Evolutionary conservation across 768 basidiomycete species (phyloP).

Genomic region (Fibroporia radiculosa): DNA sequence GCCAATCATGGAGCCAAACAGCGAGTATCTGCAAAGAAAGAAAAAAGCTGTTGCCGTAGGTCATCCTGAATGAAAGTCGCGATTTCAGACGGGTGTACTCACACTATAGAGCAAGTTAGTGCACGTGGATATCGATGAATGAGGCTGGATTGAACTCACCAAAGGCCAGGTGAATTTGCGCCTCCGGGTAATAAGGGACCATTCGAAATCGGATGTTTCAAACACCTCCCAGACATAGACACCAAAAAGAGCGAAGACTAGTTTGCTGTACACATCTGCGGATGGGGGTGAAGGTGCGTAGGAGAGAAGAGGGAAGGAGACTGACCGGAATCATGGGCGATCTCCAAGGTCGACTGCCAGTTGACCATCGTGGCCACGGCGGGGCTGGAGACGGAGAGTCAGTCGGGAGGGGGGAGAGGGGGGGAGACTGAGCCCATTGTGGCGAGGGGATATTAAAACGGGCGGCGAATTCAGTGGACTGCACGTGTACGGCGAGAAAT

Average conservation of each 20-base stretch:
- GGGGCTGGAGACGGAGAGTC: too few species aligned
- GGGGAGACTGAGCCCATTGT: too few species aligned
- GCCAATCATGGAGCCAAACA: slow-evolving; percentile 58
- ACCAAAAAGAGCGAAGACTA: slow-evolving; percentile 59
- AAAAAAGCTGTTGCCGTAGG: slow-evolving; percentile 41
- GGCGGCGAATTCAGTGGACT: too few species aligned
- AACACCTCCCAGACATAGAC: slow-evolving; percentile 63
- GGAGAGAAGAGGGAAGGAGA: neutral
- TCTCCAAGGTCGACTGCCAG: slow-evolving; percentile 42
- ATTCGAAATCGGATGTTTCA: slow-evolving; percentile 58
- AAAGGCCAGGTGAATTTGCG: slow-evolving; percentile 64
- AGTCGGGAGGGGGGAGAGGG: too few species aligned
- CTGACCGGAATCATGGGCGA: slow-evolving; percentile 17
- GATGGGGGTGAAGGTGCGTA: neutral
- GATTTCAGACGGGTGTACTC: too few species aligned
- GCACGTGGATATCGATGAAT: neutral
- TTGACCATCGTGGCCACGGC: slow-evolving; percentile 32
- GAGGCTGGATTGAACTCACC: slow-evolving; percentile 36
- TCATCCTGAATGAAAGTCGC: too few species aligned
- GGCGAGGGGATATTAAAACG: too few species aligned
- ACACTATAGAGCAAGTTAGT: too few species aligned
- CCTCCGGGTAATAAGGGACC: slow-evolving; percentile 48
- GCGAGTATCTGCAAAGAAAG: slow-evolving; percentile 66
- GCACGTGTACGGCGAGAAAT: too few species aligned
- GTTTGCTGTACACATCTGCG: slow-evolving; percentile 48